These are phyloP conservation scores for Aethionema arabicum DNA, from an alignment of 345 rosid genomes.

Conservation along the genomic window DNA sequence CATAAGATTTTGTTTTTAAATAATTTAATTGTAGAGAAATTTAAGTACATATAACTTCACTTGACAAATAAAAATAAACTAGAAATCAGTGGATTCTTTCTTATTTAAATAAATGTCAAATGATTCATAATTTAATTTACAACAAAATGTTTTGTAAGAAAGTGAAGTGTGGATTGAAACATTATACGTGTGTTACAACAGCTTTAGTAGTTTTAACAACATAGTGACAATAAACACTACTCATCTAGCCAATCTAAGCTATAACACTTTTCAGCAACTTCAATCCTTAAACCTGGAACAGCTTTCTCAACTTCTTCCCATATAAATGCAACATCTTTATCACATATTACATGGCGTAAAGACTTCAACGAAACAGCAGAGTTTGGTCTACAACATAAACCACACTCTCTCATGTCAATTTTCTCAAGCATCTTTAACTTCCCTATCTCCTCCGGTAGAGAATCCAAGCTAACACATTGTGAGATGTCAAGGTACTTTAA, in stretches of 20 bases:
- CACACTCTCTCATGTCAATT: constrained; percentile 95
- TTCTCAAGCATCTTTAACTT: constrained; percentile 57
- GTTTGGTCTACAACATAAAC: constrained; percentile 40
- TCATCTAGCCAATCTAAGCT: constrained; percentile 72
- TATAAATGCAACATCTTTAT: constrained; percentile 57
- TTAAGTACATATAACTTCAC: no score
- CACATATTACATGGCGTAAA: constrained; percentile 62
- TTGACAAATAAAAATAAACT: no score
- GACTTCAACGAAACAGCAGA: constrained; percentile 53
- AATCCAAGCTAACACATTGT: constrained; percentile 57
- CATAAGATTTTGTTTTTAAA: no score
- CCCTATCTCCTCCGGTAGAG: constrained; percentile 66
- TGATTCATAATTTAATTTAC: no score
- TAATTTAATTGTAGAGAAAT: no score
- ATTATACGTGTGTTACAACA: not conserved
- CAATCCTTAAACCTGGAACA: constrained; percentile 47
- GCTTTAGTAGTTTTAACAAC: not conserved
- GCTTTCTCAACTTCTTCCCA: constrained; percentile 57
- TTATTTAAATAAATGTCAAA: no score
- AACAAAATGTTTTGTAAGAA: no score
- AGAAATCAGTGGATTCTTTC: no score
- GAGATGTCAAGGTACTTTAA: constrained; percentile 78
- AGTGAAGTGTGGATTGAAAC: no score
- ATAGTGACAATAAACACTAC: constrained; percentile 14
- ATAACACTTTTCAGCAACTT: constrained; percentile 64